Evolutionary conservation across 1,139 yeast genomes (phyloP).

Genomic region (Blastobotrys illinoisensis): DNA sequence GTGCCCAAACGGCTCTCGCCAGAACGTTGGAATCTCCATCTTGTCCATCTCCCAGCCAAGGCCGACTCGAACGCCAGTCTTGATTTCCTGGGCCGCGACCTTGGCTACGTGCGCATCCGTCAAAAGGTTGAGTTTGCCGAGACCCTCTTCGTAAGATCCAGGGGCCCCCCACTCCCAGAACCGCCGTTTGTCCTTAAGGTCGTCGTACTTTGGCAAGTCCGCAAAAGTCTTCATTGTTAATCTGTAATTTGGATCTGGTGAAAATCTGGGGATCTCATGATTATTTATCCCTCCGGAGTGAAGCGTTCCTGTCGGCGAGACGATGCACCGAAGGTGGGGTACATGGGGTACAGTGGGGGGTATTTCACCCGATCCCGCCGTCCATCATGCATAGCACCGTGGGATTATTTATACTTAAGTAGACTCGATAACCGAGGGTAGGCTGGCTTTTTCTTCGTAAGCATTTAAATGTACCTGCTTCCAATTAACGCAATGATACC

Average conservation of each 20-base stretch:
- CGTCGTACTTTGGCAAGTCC: constrained; percentile 19
- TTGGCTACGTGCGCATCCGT: constrained; percentile 21
- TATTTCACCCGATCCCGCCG: neutral
- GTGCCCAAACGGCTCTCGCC: constrained; percentile 13
- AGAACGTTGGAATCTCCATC: constrained; percentile 19
- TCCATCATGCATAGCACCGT: no score
- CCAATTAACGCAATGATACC: no score
- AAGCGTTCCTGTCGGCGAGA: neutral
- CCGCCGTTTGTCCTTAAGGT: constrained; percentile 18
- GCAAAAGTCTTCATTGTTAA: constrained; percentile 12
- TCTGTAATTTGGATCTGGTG: neutral
- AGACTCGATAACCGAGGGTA: no score
- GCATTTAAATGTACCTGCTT: no score
- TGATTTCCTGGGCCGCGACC: constrained; percentile 19
- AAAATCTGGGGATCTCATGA: no score
- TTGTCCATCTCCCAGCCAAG: constrained; percentile 21
- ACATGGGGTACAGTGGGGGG: neutral
- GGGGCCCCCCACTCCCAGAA: constrained; percentile 25
- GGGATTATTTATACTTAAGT: no score
- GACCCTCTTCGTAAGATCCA: constrained; percentile 23
- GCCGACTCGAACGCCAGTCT: constrained; percentile 21
- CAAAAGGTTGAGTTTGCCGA: constrained; percentile 21
- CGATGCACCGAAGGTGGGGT: neutral
- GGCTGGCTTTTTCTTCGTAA: no score
- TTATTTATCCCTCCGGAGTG: neutral